Evolutionary conservation across 2,329 filamentous ascomycete genomes (phyloP), one percentile per base, ranked within the genome.

Genomic region (Botrytis paeoniae): DNA sequence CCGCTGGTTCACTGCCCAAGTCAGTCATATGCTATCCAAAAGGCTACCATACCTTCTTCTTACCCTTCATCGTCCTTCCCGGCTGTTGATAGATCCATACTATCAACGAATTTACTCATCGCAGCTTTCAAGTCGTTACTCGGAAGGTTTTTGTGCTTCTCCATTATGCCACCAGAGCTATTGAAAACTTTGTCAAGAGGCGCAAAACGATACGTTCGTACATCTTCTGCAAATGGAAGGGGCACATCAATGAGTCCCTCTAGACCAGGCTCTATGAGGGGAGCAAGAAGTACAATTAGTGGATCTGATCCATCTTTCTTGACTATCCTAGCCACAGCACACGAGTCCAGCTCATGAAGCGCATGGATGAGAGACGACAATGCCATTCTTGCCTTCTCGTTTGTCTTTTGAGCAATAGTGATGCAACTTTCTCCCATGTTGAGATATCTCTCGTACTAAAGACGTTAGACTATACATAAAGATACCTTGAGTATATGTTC

Each of bases 81-180:
- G 78, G 91, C 89, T 0, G 82, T 86, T 1, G 91, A 92, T 3
- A 99, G 84, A 78, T 98, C 95, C 95, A 99, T 97, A 12, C 89
- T 89, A 80, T 98, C 94, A 12, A 99, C 94, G 77, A 95, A 98
- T 75, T 93, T 89, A 80, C 91, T 92, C 95, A 99, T 98, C 1
- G 94, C 92, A 66, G 91, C 84, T 71, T 89, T 87, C 37, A 99
- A 86, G 45, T 93, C 89, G 3, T 92, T 86, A 16, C 85, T 91
- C 0, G 96, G 96, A 2, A 99, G 85, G 74, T 97, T 91, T 51
- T 93, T 91, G 76, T 99, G 95, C 78, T 95, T 90, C 18, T 89
- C 93, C 66, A 98, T 84, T 14, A 88, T 87, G 76, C 93, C 92
- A 1, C 95, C 95, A 18, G 91, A 94, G n/a, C 97, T 87, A 0